Evolutionary conservation across 1,139 yeast genomes (phyloP).

Genomic region (Candida pseudocylindracea): DNA sequence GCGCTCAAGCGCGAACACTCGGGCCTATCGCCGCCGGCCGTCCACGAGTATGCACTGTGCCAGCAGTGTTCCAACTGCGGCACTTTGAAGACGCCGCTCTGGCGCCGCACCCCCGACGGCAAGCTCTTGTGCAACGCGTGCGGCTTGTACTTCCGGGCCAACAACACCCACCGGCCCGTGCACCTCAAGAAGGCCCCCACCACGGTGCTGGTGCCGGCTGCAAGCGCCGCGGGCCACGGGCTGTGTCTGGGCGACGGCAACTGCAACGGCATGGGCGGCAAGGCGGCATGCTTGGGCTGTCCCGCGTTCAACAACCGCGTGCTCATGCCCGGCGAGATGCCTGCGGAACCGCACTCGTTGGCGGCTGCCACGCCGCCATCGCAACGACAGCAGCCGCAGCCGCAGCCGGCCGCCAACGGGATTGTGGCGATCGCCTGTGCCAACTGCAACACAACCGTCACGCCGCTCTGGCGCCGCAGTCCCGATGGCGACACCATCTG

Average conservation of each 20-base stretch:
- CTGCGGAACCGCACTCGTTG: constrained; percentile 1
- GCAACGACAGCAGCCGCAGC: not conserved
- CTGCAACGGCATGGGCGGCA: constrained; percentile 77
- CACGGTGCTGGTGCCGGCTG: constrained; percentile 17
- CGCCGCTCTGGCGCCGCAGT: constrained; percentile 78
- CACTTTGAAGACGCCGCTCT: constrained; percentile 44
- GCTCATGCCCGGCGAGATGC: constrained; percentile 9
- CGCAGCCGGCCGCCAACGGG: constrained; percentile 7
- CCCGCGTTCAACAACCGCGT: constrained; percentile 64
- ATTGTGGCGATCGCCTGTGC: constrained; percentile 51
- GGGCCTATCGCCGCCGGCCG: no score
- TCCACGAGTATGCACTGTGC: no score
- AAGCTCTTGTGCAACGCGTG: constrained; percentile 54
- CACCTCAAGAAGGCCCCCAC: constrained; percentile 30
- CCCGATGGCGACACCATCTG: constrained; percentile 66
- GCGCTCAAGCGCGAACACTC: no score
- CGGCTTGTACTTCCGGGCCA: constrained; percentile 34
- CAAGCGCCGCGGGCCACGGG: constrained; percentile 18
- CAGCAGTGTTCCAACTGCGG: constrained; percentile 46
- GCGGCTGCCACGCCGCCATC: constrained; percentile 1
- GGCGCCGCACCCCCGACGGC: constrained; percentile 51
- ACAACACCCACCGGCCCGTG: constrained; percentile 22
- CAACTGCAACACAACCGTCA: constrained; percentile 66
- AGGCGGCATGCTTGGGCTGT: constrained; percentile 61
- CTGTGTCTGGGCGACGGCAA: constrained; percentile 69